Evolutionary conservation across 495 filamentous ascomycete genomes (phyloP).

Genomic region (Penicillium alfredii): DNA sequence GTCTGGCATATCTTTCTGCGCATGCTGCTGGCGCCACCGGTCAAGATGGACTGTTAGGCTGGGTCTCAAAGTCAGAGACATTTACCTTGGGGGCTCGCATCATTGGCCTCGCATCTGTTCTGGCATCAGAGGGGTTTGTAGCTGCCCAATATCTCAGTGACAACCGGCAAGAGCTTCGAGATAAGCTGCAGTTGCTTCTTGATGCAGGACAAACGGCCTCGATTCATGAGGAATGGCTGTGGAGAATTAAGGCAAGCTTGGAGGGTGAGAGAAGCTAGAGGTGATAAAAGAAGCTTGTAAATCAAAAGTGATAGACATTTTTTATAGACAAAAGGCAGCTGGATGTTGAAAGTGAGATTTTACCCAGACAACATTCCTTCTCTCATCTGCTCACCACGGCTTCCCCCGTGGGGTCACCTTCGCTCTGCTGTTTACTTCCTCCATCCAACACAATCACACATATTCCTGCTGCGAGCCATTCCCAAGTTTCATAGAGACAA

Average conservation of each 20-base stretch:
- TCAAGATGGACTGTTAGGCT: constrained; percentile 62
- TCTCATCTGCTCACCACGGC: too few relatives aligned
- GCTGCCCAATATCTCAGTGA: constrained; percentile 25
- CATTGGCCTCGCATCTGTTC: constrained; percentile 32
- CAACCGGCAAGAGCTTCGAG: constrained; percentile 13
- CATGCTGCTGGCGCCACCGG: constrained; percentile 18
- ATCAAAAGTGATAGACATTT: too few relatives aligned
- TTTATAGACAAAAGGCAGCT: too few relatives aligned
- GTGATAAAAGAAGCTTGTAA: too few relatives aligned
- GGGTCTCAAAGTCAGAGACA: constrained; percentile 64
- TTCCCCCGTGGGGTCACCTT: too few relatives aligned
- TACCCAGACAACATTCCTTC: too few relatives aligned
- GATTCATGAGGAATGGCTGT: constrained; percentile 34
- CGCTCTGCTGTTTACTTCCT: too few relatives aligned
- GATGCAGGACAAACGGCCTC: constrained; percentile 18
- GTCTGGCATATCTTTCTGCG: constrained; percentile 44
- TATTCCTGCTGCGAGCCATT: too few relatives aligned
- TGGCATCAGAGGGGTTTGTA: constrained; percentile 37
- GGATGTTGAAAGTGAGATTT: too few relatives aligned
- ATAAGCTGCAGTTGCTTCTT: constrained; percentile 19
- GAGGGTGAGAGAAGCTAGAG: neutral
- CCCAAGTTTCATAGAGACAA: too few relatives aligned
- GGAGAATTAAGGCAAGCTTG: constrained; percentile 25
- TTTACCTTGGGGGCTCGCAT: constrained; percentile 63
- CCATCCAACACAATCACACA: too few relatives aligned